These are phyloP conservation scores for Diplodia sapinea DNA, from an alignment of 2,329 filamentous ascomycete species.

Conservation along the genomic window DNA sequence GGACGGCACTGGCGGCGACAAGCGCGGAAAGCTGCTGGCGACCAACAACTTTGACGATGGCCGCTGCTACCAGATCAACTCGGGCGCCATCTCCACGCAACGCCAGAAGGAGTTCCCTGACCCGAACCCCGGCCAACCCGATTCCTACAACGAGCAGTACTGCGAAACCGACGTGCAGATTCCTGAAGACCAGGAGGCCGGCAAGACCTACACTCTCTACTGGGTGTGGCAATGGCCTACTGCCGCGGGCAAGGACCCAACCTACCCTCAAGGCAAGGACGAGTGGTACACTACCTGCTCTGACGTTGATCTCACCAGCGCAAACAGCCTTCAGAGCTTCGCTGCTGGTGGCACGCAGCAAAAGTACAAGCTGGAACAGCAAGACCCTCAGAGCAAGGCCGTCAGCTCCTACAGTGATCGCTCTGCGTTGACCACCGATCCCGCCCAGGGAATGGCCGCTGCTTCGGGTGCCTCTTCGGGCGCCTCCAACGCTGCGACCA, in stretches of 20 bases:
- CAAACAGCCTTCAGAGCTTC: constrained; percentile 33
- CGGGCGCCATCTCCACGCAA: constrained; percentile 60
- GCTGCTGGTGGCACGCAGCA: constrained; percentile 20
- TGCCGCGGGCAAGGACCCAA: constrained; percentile 45
- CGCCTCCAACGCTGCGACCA: constrained; percentile 9
- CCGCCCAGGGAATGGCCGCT: constrained; percentile 18
- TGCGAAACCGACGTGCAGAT: constrained; percentile 82
- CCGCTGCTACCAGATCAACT: constrained; percentile 82
- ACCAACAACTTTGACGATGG: constrained; percentile 87
- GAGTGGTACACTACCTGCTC: constrained; percentile 63
- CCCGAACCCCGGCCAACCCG: constrained; percentile 56
- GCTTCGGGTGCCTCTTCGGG: neutral
- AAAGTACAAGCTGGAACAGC: constrained; percentile 43
- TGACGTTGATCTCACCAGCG: constrained; percentile 52
- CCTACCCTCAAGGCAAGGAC: constrained; percentile 51
- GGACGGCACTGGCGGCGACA: constrained; percentile 80
- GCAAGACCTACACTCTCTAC: constrained; percentile 75
- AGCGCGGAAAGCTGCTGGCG: constrained; percentile 75
- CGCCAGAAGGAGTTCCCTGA: constrained; percentile 66
- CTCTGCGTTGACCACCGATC: constrained; percentile 46
- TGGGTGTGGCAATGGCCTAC: constrained; percentile 95
- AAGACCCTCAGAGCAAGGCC: constrained; percentile 51
- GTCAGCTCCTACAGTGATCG: constrained; percentile 48
- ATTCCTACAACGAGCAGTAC: constrained; percentile 44
- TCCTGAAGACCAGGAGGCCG: constrained; percentile 65